Conservation (phyloP, 306 rosid genomes). For the Castanospermum australe region DNA sequence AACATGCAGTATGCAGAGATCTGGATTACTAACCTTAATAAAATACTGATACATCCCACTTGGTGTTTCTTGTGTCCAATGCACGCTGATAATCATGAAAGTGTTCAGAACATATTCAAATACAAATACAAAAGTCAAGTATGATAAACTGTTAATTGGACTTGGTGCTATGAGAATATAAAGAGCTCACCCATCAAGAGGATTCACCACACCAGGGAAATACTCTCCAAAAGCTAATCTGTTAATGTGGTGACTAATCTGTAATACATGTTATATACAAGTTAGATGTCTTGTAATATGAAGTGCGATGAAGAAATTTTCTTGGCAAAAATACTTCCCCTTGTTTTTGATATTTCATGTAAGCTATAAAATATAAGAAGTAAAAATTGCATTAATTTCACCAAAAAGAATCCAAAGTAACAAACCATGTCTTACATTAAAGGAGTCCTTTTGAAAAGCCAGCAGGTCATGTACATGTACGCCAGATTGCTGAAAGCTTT, state of each 20-base stretch:
- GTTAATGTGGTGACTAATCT: conserved; percentile 89
- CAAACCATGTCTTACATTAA: conserved; percentile 69
- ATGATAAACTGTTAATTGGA: conserved; percentile 17
- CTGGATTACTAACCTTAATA: conserved; percentile 72
- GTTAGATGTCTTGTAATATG: conserved; percentile 25
- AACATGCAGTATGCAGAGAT: conserved; percentile 7
- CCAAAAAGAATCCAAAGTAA: conserved; percentile 5
- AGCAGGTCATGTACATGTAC: conserved; percentile 86
- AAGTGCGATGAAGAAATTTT: background rate
- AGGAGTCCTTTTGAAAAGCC: conserved; percentile 95
- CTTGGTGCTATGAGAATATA: conserved; percentile 18
- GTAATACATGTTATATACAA: conserved; percentile 22
- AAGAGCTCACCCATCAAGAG: conserved; percentile 77
- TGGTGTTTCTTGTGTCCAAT: conserved; percentile 80
- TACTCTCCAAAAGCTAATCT: conserved; percentile 83
- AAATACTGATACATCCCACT: conserved; percentile 95
- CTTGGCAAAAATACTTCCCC: background rate
- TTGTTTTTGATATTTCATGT: background rate
- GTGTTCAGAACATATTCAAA: conserved; percentile 17
- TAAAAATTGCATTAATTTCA: background rate
- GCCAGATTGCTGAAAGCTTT: conserved; percentile 96
- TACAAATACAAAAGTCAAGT: conserved; percentile 12
- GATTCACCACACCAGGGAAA: conserved; percentile 94
- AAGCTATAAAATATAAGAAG: background rate
- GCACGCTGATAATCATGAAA: conserved; percentile 57